A percentile compares a stretch with the other conserved stretches of the same genome.
These are phyloP conservation scores for Trichoderma erinaceum DNA, from an alignment of 495 filamentous ascomycete genomes.

Conservation along the genomic window DNA sequence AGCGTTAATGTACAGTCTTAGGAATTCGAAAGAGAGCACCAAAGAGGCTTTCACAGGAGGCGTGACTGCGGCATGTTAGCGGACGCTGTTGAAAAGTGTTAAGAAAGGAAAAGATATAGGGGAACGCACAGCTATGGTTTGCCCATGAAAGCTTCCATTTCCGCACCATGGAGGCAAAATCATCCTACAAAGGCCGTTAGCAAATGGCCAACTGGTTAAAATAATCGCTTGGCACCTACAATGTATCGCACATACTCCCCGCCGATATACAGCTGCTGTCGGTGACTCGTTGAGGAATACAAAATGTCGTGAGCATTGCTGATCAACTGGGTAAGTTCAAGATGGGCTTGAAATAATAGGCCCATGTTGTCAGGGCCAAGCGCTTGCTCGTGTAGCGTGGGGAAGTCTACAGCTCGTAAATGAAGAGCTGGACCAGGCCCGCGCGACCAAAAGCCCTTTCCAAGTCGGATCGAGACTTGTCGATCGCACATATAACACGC, in stretches of 20 bases:
- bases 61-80: constrained; percentile 41
- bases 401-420: constrained; percentile 55
- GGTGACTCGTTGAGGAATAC: constrained; percentile 58
- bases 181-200: constrained; percentile 32
- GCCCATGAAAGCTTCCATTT: constrained; percentile 62
- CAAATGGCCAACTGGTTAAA: neutral
- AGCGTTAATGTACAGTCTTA: constrained; percentile 59
- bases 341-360: constrained; percentile 55
- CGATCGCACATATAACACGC: constrained; percentile 58
- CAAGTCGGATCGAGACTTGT: constrained; percentile 57
- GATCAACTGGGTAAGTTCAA: constrained; percentile 62
- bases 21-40: constrained; percentile 57
- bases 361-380: constrained; percentile 56
- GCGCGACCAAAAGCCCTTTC: constrained; percentile 59
- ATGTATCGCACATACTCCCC: constrained; percentile 63
- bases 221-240: neutral
- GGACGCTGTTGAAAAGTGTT: neutral
- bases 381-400: constrained; percentile 46
- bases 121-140: constrained; percentile 42
- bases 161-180: constrained; percentile 55
- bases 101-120: neutral
- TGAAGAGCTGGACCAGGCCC: constrained; percentile 59
- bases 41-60: constrained; percentile 51
- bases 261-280: constrained; percentile 58
- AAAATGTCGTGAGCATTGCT: constrained; percentile 61